These are phyloP conservation scores for Melocanna baccifera DNA, from an alignment of 176 grass and related monocot species.

Conservation along the genomic window DNA sequence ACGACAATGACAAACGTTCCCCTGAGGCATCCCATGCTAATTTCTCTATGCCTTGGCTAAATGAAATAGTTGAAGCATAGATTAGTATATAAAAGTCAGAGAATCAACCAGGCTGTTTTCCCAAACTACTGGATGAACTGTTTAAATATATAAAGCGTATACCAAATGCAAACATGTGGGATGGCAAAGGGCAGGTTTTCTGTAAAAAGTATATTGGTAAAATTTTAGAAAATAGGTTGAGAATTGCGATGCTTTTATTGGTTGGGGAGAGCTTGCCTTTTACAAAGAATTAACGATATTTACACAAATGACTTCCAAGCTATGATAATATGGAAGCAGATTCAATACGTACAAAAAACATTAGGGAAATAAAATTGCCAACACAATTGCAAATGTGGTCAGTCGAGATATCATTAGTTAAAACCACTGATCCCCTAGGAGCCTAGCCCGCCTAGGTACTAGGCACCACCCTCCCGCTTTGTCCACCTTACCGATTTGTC, in stretches of 20 bases:
- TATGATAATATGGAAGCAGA: conserved; percentile 1
- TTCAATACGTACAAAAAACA: background rate
- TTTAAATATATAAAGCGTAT: background rate
- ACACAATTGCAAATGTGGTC: background rate
- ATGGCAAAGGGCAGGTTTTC: background rate
- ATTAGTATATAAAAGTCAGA: conserved; percentile 20
- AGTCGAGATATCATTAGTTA: background rate
- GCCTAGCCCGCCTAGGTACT: too few relatives aligned
- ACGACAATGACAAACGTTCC: conserved; percentile 86
- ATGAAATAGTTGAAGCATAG: conserved; percentile 31
- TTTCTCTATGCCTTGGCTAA: conserved; percentile 82
- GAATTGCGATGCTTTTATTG: background rate
- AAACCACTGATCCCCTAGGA: too few relatives aligned
- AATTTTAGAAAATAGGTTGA: background rate
- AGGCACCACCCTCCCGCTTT: too few relatives aligned
- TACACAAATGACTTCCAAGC: background rate
- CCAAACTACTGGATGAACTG: background rate
- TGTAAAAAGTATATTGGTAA: background rate
- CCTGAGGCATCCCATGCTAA: conserved; percentile 88
- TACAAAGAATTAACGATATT: background rate
- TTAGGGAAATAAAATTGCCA: background rate
- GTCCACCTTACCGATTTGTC: too few relatives aligned
- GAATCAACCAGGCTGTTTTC: background rate
- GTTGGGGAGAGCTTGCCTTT: background rate
- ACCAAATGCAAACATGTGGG: background rate